Evolutionary conservation across 139 green algal species (phyloP), one percentile per base, ranked within the genome.

Genomic region (Bryopsis sp.): DNA sequence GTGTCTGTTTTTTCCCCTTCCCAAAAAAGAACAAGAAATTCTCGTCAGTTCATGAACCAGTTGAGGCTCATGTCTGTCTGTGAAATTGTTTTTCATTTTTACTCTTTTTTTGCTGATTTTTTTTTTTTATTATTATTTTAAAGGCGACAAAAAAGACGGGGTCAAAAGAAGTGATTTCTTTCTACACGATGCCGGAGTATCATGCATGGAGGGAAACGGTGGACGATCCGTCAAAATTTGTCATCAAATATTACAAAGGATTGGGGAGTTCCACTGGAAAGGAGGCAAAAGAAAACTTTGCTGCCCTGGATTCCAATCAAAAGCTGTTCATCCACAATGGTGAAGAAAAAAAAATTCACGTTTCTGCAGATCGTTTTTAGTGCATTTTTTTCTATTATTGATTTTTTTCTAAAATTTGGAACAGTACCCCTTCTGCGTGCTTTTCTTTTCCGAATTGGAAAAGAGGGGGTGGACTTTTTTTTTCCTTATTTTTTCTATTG

Each of bases 211-310:
- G 88, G 70, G 88, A 97, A 71, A 72, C 15, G 26, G 70, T 88
- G 39, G 74, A 70, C 34, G 76, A 58, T 36, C 70, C 73, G 0
- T 73, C 64, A 5, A 88, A 88, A 50, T 99, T 95, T 95, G 80
- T 73, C 19, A 90, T 97, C 82, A 99, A 99, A 85, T 99, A 99
- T 87, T 99, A 99, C 77, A 99, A 99, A 79, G 91, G 94, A 92
- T 82, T 99, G 76, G 95, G 95, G 79, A 99, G 94, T 36, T 96
- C 87, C 34, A 96, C 84, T 3, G 59, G 82, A 24, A 79, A 85
- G 39, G 94, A 99, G 75, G 95, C 95, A 37, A 95, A 95, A 67
- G 86, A 95, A 65, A 98, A 99, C 81, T 99, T 99, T 82, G 84
- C 89, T 2, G 76, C 72, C 38, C 82, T 99, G 54, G 74, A 85